Evolutionary conservation across 1,284 basidiomycete genomes (phyloP).

Genomic region (Ganoderma resinaceum): DNA sequence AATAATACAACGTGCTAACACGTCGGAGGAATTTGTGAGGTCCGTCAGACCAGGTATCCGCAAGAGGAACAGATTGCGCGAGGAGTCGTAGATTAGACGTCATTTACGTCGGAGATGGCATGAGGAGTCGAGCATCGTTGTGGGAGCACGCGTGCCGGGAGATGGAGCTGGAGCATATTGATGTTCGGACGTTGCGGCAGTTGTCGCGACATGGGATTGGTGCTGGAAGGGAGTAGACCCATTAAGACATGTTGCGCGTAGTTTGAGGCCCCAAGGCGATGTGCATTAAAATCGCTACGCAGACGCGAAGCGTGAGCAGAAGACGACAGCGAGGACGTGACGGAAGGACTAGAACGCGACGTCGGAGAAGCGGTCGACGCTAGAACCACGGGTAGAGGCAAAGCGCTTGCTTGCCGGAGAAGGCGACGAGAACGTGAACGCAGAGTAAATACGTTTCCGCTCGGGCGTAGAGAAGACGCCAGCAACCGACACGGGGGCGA

Average conservation of each 20-base stretch:
- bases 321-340: background rate
- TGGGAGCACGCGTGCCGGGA: background rate
- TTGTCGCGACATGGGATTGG: background rate
- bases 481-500: background rate
- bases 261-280: background rate
- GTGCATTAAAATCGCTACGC: background rate
- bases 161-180: background rate
- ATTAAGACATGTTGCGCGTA: background rate
- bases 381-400: slow-evolving; percentile 35
- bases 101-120: background rate
- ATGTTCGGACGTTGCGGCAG: background rate
- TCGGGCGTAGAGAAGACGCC: slow-evolving; percentile 69
- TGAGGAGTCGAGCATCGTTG: slow-evolving; percentile 2
- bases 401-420: slow-evolving; percentile 63
- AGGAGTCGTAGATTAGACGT: slow-evolving; percentile 1
- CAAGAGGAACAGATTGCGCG: slow-evolving; percentile 6
- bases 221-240: background rate
- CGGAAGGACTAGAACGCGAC: slow-evolving; percentile 16
- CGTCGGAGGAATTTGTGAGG: slow-evolving; percentile 15
- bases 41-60: slow-evolving; percentile 26
- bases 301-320: background rate
- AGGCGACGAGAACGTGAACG: slow-evolving; percentile 79
- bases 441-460: slow-evolving; percentile 70
- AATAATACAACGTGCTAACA: slow-evolving; percentile 26
- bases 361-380: slow-evolving; percentile 37